Base-by-base conservation (phyloP, 805 yeast species). In the Starmera quercuum region DNA sequence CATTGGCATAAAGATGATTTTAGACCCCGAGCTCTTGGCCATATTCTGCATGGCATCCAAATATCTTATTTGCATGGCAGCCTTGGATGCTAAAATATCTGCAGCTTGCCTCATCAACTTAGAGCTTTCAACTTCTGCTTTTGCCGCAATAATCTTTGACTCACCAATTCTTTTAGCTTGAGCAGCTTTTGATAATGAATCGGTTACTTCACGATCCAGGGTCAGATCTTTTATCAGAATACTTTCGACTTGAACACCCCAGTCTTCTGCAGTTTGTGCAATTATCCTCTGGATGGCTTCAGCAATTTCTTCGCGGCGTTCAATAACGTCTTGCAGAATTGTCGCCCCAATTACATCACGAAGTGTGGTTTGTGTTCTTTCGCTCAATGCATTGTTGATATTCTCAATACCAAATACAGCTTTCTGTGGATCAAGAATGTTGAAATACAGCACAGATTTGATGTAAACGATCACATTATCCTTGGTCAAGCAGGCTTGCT, bases 81-180 rank as follows among this genome's bases (percentile, higher is more conserved):
- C 75, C 44, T 78, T 77, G 26, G 83, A 75, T 30, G 82, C 80
- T 49, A 79, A 68, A 38, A 79, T 77, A 55, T 79, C 85, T 34
- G 86, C 84, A 20, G 86, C 85, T 56, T 77, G 75, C 61, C 87
- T 71, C 85, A 79, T 78, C 44, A 78, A 67, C 54, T 78, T 78
- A 33, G 86, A 84, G 50, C 75, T 64, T 56, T 79, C 87, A 33
- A 78, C 85, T 59, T 79, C 87, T 14, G 85, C 84, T 54, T 70
- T 73, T 23, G 85, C 85, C 40, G 77, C 74, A 50, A 79, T 79
- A 50, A 79, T 78, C 66, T 79, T 79, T 49, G 79, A 71, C 54
- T 79, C 87, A 61, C 86, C 86, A 40, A 78, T 75, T 56, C 87
- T 64, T 59, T 74, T 74, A 27, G 83, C 78, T 62, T 80, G 83